Conservation (phyloP, 495 filamentous ascomycete species). For the Neurospora cerealis region DNA sequence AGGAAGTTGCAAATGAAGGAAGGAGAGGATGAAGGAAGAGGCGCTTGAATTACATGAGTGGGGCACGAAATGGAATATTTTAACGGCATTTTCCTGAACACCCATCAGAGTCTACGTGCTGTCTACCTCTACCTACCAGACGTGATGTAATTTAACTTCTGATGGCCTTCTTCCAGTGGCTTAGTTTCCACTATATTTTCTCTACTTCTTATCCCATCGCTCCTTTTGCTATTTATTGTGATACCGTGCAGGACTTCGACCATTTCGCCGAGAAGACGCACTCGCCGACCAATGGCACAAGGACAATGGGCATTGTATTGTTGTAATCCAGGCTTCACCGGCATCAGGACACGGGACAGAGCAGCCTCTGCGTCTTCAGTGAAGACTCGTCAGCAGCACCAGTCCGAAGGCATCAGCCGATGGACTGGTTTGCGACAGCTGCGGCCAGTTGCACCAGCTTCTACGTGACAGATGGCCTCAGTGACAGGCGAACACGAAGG, state of each 20-base stretch:
- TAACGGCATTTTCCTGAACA: background rate
- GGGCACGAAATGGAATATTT: background rate
- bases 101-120: background rate
- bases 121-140: background rate
- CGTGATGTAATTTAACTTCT: background rate
- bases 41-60: background rate
- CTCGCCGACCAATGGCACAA: background rate
- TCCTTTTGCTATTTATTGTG: background rate
- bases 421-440: too few species aligned
- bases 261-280: background rate
- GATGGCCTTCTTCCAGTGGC: background rate
- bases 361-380: background rate
- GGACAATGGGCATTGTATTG: background rate
- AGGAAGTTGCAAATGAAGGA: background rate
- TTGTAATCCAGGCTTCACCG: background rate
- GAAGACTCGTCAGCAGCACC: background rate
- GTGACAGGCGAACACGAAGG: background rate
- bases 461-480: background rate
- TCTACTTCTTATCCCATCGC: fast-evolving
- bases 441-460: background rate
- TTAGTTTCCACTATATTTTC: background rate
- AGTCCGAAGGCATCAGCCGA: background rate
- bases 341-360: background rate
- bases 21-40: background rate
- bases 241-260: background rate